These are phyloP conservation scores for Fusarium sp. DNA, from an alignment of 2,329 filamentous ascomycete genomes.

Conservation along the genomic window DNA sequence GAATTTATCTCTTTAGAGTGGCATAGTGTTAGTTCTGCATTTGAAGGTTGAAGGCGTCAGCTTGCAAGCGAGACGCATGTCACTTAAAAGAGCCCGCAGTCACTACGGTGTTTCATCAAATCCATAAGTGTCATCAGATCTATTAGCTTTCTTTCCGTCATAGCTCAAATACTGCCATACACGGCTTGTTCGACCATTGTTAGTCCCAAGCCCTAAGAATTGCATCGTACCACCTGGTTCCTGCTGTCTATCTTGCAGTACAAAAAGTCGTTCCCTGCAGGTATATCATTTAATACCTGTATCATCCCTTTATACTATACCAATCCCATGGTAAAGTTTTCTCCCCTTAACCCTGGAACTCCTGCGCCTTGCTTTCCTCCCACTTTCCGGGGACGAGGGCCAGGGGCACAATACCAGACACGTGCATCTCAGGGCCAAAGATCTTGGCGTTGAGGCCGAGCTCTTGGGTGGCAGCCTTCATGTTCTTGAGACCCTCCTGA, in stretches of 20 bases:
- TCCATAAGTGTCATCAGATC: slow-evolving; percentile 47
- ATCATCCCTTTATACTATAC: slow-evolving; percentile 40
- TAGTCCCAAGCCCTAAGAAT: slow-evolving; percentile 44
- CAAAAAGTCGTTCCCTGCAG: slow-evolving; percentile 49
- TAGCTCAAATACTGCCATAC: slow-evolving; percentile 50
- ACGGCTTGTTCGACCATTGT: slow-evolving; percentile 44
- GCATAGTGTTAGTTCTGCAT: too few species aligned
- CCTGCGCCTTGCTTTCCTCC: slow-evolving; percentile 71
- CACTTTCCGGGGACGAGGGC: slow-evolving; percentile 79
- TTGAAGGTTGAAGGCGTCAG: too few species aligned
- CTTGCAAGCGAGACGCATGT: background rate
- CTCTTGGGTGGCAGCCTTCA: slow-evolving; percentile 96
- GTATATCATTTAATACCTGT: slow-evolving; percentile 42
- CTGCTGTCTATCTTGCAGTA: slow-evolving; percentile 54
- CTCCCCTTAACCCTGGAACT: slow-evolving; percentile 68
- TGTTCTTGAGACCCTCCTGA: slow-evolving; percentile 99
- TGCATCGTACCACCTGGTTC: slow-evolving; percentile 47
- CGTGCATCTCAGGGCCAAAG: slow-evolving; percentile 88
- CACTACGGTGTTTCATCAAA: slow-evolving; percentile 10
- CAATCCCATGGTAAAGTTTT: slow-evolving; percentile 20
- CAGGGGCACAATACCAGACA: slow-evolving; percentile 95
- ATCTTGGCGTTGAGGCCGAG: slow-evolving; percentile 80
- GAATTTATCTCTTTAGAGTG: too few species aligned
- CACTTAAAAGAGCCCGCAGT: background rate
- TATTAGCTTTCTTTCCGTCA: slow-evolving; percentile 51